Evolutionary conservation across 805 yeast genomes (phyloP), one percentile per base, ranked within the genome.

Genomic region (Yarrowia keelungensis): DNA sequence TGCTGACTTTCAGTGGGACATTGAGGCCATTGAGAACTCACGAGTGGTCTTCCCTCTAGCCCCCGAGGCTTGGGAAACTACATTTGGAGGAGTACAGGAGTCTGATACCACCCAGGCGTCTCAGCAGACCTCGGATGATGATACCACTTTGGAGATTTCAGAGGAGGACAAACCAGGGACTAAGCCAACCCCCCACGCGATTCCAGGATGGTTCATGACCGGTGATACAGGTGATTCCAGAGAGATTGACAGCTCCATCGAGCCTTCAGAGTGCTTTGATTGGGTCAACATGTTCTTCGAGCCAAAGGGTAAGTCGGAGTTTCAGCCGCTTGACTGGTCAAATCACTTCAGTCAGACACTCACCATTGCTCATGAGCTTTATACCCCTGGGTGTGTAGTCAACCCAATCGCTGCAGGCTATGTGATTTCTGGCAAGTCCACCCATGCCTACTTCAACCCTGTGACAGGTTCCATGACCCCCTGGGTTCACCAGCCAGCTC

Each of bases 401-500:
- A 42, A 59, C n/a, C 65, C 65, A 7, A 45, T 59, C 36, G 16
- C 32, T 1, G 65, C 45, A 5, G 65, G 50, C 16, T 45, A 43
- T n/a, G 51, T 59, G 5, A 15, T 45, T 4, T 43, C 65, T 8
- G 65, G 65, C 3, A 42, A n/a, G 14, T 22, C 38, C 16, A 43
- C 65, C 8, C 65, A 45, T 35, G 50, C 65, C 32, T 59, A 42
- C 11, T 59, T 59, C 45, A 19, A 45, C 15, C 51, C 51, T 3
- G 7, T 45, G 1, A 43, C 65, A 10, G 65, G 65, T 16, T 16
- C 45, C n/a, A 32, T 59, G 41, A 45, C 65, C 16, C 65, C 65
- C 1, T 59, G 65, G 65, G 8, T 59, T 10, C 51, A 59, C 32
- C 65, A 35, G 16, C 65, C 65, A 2, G 51, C 51, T 14, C 51